Conservation (phyloP, 192 early-diverging fungal species). For the Backusella macrospora region DNA sequence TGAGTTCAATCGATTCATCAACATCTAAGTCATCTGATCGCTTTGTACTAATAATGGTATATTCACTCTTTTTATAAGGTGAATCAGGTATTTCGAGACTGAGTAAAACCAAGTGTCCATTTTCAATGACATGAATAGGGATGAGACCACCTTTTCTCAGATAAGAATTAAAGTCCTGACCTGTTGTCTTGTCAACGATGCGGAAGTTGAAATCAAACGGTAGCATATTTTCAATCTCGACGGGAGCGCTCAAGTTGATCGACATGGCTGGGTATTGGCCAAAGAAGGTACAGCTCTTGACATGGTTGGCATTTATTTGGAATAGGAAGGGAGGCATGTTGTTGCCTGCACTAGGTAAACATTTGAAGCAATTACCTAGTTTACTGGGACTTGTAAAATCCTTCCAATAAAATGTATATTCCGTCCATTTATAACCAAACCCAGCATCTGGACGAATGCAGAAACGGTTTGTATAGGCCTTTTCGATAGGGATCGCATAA, state of each 20-base stretch:
- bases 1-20: slow-evolving; percentile 73
- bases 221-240: slow-evolving; percentile 93
- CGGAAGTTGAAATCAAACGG: slow-evolving; percentile 84
- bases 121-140: slow-evolving; percentile 84
- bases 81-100: slow-evolving; percentile 76
- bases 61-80: slow-evolving; percentile 72
- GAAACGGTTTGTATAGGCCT: slow-evolving; percentile 78
- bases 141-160: slow-evolving; percentile 72
- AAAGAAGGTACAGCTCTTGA: slow-evolving; percentile 50
- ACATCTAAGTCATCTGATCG: slow-evolving; percentile 76
- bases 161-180: slow-evolving; percentile 66
- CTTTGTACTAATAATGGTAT: slow-evolving; percentile 82
- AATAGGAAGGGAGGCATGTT: slow-evolving; percentile 67
- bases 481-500: slow-evolving; percentile 84
- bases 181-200: slow-evolving; percentile 75
- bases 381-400: slow-evolving; percentile 58
- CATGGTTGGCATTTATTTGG: slow-evolving; percentile 62
- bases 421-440: slow-evolving; percentile 88
- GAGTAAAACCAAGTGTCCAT: slow-evolving; percentile 77
- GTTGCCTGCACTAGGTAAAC: slow-evolving; percentile 43
- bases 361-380: slow-evolving; percentile 38
- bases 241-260: slow-evolving; percentile 73
- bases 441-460: slow-evolving; percentile 79
- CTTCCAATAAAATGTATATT: slow-evolving; percentile 79
- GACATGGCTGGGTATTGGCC: slow-evolving; percentile 78